Evolutionary conservation across 805 yeast species (phyloP).

Genomic region (Pichia ethanolica): DNA sequence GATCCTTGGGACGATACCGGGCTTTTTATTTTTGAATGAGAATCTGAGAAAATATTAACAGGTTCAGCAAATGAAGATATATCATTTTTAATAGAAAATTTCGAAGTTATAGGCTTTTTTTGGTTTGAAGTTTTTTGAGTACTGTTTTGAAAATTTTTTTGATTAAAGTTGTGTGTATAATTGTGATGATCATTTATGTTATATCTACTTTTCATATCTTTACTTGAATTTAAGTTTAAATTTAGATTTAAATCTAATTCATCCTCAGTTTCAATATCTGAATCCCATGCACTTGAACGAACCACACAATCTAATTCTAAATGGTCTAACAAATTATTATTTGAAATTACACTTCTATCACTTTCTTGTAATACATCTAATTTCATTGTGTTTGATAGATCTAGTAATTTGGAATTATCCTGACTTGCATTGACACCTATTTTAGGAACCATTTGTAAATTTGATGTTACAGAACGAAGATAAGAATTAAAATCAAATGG

Average conservation of each 20-base stretch:
- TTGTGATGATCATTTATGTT: neutral
- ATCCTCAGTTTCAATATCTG: constrained; percentile 11
- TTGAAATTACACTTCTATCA: neutral
- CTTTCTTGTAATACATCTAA: constrained; percentile 6
- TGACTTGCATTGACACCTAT: constrained; percentile 8
- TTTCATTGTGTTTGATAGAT: constrained; percentile 5
- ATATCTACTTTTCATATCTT: neutral
- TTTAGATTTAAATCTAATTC: constrained; percentile 23
- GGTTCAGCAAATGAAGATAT: constrained; percentile 1
- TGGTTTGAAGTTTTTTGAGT: neutral
- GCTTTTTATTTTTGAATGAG: neutral
- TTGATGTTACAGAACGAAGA: constrained; percentile 18
- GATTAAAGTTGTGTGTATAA: neutral
- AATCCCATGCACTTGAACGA: constrained; percentile 12
- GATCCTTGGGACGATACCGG: constrained; percentile 5
- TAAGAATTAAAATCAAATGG: constrained; percentile 25
- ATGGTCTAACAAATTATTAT: constrained; percentile 6
- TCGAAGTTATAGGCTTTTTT: neutral
- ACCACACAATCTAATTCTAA: constrained; percentile 14
- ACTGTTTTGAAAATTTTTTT: neutral
- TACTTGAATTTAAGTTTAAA: neutral
- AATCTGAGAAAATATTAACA: constrained; percentile 2
- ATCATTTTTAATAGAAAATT: neutral
- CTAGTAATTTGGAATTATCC: constrained; percentile 2
- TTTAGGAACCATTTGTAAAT: constrained; percentile 3